These are phyloP conservation scores for Tolypocladium tropicale DNA, from an alignment of 2,329 filamentous ascomycete species.

Conservation along the genomic window DNA sequence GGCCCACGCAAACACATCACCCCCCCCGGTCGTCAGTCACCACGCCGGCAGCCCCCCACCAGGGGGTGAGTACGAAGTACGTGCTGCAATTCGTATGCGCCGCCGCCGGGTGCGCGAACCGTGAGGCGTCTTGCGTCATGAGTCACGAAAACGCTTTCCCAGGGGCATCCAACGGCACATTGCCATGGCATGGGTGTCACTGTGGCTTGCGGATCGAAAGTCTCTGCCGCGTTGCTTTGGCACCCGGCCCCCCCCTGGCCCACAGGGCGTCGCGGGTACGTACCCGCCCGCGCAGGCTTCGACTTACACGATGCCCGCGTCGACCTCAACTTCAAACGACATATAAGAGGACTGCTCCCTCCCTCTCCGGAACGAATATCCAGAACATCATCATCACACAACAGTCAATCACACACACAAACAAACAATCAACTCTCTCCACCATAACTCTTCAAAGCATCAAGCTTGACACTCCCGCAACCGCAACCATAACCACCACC, in stretches of 20 bases:
- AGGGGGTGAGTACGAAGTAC: no score
- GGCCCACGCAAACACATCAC: background rate
- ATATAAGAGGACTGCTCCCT: background rate
- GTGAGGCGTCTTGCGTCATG: background rate
- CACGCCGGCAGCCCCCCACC: background rate
- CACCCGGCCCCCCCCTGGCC: background rate
- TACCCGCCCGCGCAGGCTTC: background rate
- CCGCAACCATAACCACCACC: background rate
- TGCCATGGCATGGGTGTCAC: background rate
- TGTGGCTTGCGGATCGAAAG: background rate
- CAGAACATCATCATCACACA: background rate
- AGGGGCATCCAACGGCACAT: background rate
- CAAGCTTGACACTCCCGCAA: background rate
- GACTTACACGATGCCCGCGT: background rate
- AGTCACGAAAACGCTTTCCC: background rate
- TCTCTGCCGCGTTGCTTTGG: background rate
- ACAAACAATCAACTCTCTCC: background rate
- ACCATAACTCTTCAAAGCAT: background rate
- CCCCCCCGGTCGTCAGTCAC: background rate
- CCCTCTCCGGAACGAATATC: background rate
- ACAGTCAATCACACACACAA: background rate
- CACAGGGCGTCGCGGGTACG: background rate
- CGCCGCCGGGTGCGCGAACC: background rate
- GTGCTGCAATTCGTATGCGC: background rate
- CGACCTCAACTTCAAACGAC: background rate